Conservation (phyloP, 1,139 yeast genomes). For the Saccharomyces uvarum region DNA sequence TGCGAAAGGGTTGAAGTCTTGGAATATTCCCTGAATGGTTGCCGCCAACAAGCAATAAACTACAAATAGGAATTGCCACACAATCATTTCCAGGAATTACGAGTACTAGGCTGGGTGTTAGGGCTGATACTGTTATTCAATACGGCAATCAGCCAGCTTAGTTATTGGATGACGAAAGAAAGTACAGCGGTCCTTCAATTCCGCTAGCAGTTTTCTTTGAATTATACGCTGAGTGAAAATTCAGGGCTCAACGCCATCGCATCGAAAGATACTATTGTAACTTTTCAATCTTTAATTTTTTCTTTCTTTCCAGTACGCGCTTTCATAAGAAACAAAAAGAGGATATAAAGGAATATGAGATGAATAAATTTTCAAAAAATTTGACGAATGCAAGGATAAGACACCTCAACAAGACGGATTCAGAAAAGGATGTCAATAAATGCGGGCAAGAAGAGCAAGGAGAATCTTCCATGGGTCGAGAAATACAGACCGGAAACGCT, state of each 20-base stretch:
- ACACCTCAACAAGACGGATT: background rate
- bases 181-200: background rate
- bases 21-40: background rate
- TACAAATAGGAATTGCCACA: background rate
- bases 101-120: background rate
- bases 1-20: background rate
- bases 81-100: background rate
- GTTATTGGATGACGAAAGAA: background rate
- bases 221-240: background rate
- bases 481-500: constrained; percentile 83
- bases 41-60: background rate
- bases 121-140: background rate
- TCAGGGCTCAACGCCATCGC: background rate
- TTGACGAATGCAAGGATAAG: background rate
- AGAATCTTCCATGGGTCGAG: constrained; percentile 70
- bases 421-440: background rate
- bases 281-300: background rate
- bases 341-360: background rate
- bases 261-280: background rate
- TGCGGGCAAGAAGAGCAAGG: constrained; percentile 16
- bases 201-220: background rate
- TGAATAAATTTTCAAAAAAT: background rate
- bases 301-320: background rate
- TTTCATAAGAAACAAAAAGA: background rate
- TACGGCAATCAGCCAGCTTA: background rate